Conservation (phyloP, 2,329 filamentous ascomycete genomes). For the Pseudogymnoascus sp. region DNA sequence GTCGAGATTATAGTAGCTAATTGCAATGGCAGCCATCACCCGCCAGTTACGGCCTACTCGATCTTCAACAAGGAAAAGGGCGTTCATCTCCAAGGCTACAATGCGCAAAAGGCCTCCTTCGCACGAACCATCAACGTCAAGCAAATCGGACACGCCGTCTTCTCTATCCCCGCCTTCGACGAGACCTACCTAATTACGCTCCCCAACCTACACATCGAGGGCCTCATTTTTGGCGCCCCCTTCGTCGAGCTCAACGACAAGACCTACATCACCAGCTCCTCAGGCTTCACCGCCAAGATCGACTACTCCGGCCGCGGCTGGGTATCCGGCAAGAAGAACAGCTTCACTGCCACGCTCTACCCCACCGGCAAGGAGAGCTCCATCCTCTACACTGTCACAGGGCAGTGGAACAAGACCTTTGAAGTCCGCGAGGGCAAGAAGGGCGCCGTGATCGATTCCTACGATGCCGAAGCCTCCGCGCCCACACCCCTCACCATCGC, state of each 20-base stretch:
- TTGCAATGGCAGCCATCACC: slow-evolving; percentile 59
- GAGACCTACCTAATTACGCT: slow-evolving; percentile 80
- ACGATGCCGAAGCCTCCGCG: slow-evolving; percentile 48
- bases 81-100: slow-evolving; percentile 76
- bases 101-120: slow-evolving; percentile 93
- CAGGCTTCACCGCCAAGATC: slow-evolving; percentile 80
- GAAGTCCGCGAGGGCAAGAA: slow-evolving; percentile 63
- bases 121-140: slow-evolving; percentile 90
- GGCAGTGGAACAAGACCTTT: slow-evolving; percentile 84
- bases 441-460: slow-evolving; percentile 47
- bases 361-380: slow-evolving; percentile 63
- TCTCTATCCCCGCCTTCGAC: slow-evolving; percentile 55
- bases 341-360: slow-evolving; percentile 68
- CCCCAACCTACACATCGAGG: slow-evolving; percentile 86
- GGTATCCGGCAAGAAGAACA: slow-evolving; percentile 94
- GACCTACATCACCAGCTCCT: slow-evolving; percentile 78
- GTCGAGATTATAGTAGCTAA: not conserved
- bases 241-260: slow-evolving; percentile 85
- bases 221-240: slow-evolving; percentile 74
- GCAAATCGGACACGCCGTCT: slow-evolving; percentile 81
- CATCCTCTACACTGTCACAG: slow-evolving; percentile 70
- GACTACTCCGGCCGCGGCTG: slow-evolving; percentile 92
- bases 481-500: slow-evolving; percentile 64
- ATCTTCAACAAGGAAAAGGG: slow-evolving; percentile 82
- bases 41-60: slow-evolving; percentile 87